Evolutionary conservation across 306 rosid species (phyloP).

Genomic region (Vigna trinervia): DNA sequence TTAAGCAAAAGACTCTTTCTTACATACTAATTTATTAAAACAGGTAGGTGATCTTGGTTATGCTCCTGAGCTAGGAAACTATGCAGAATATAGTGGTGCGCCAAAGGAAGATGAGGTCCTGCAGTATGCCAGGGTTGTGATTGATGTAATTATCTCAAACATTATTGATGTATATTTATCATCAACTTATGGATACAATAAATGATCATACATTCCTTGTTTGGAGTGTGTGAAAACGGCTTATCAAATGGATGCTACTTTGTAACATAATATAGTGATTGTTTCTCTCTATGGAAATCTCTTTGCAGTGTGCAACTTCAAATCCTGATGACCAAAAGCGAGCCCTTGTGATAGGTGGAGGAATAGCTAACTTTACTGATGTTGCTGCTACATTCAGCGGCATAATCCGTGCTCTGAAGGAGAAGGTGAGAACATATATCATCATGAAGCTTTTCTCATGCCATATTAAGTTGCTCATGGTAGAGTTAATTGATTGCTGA

Average conservation of each 20-base stretch:
- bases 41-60: constrained; percentile 98
- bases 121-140: constrained; percentile 96
- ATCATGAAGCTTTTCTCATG: not conserved
- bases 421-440: constrained; percentile 64
- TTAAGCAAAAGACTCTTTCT: not conserved
- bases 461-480: not conserved
- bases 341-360: constrained; percentile 96
- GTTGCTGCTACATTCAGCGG: constrained; percentile 97
- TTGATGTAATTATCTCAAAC: constrained; percentile 69
- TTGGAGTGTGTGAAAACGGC: constrained; percentile 22
- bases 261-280: constrained; percentile 14
- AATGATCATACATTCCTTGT: constrained; percentile 10
- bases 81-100: constrained; percentile 98
- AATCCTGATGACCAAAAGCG: constrained; percentile 81
- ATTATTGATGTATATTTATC: not conserved
- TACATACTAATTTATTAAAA: constrained; percentile 17
- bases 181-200: constrained; percentile 5
- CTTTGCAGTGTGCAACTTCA: constrained; percentile 85
- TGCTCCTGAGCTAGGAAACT: constrained; percentile 95
- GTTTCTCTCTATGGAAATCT: constrained; percentile 24
- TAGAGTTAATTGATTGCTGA: constrained; percentile 38
- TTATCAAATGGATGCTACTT: not conserved
- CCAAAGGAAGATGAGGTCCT: constrained; percentile 95
- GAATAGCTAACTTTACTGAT: constrained; percentile 96
- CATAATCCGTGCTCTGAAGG: constrained; percentile 88